phyloP scores from a whole-genome alignment of 306 rosid species.

The Cucurbita moschata region DNA sequence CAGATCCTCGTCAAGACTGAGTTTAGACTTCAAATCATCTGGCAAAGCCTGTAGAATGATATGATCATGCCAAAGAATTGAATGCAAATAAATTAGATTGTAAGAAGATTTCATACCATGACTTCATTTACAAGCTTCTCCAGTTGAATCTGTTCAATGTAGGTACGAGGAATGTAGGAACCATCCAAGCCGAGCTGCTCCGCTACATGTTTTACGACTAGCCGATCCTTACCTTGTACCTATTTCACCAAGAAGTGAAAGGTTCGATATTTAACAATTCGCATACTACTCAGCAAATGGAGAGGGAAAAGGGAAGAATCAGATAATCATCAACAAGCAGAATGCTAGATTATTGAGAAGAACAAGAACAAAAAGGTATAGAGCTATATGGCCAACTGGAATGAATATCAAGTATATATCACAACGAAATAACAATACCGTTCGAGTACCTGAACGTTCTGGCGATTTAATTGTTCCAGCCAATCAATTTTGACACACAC shows the following conservation, averaged over 20 bases:
- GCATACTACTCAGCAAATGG: not conserved
- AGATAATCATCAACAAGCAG: not conserved
- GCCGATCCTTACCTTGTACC: constrained; percentile 95
- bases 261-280: not conserved
- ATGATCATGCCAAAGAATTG: constrained; percentile 9
- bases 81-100: not conserved
- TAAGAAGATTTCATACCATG: constrained; percentile 51
- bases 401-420: not conserved
- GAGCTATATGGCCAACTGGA: not conserved
- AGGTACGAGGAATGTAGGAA: constrained; percentile 91
- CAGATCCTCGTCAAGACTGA: constrained; percentile 87
- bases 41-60: constrained; percentile 77
- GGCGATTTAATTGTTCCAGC: constrained; percentile 86
- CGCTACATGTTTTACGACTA: constrained; percentile 45
- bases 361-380: not conserved
- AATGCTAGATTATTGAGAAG: not conserved
- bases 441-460: constrained; percentile 68
- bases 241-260: constrained; percentile 19
- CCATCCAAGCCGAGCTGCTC: constrained; percentile 84
- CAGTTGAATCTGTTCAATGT: constrained; percentile 93
- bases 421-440: not conserved
- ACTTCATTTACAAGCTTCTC: constrained; percentile 95
- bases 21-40: constrained; percentile 89
- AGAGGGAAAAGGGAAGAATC: not conserved
- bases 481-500: constrained; percentile 83